Percentiles rank a stretch among this genome's conserved stretches.
Evolutionary conservation across 305 asterid genomes (phyloP).

Genomic region (Fraxinus albicans): DNA sequence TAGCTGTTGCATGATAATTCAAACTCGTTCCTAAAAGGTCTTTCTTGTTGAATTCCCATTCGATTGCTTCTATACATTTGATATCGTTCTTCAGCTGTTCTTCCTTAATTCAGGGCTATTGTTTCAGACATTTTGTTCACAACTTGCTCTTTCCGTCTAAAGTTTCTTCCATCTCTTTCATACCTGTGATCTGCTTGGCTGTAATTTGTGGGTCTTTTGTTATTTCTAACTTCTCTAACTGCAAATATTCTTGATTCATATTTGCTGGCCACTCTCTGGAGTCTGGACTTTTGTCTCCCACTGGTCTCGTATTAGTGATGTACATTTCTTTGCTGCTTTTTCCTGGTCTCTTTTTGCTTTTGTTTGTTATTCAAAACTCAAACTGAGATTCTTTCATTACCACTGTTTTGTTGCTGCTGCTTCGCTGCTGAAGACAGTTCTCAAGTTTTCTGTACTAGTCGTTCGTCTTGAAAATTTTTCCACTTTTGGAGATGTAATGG

Average conservation of each 20-base stretch:
- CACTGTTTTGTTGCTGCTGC: constrained; percentile 16
- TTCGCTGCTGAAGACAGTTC: constrained; percentile 19
- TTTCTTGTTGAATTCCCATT: constrained; percentile 25
- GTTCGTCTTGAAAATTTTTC: not conserved
- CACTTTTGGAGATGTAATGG: constrained; percentile 10
- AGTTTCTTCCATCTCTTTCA: constrained; percentile 16
- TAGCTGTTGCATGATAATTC: constrained; percentile 43
- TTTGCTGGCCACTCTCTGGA: constrained; percentile 31
- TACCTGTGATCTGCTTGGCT: constrained; percentile 16
- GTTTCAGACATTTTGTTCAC: constrained; percentile 21
- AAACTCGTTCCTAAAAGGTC: constrained; percentile 27
- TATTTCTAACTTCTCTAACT: constrained; percentile 17
- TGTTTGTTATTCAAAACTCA: constrained; percentile 9
- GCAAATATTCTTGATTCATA: constrained; percentile 23
- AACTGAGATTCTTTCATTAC: not conserved
- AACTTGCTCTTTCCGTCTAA: constrained; percentile 28
- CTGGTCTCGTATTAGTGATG: not conserved
- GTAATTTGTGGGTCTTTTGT: constrained; percentile 7
- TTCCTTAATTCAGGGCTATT: constrained; percentile 21
- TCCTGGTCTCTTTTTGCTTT: constrained; percentile 13
- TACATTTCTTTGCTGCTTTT: constrained; percentile 1
- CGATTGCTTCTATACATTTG: constrained; percentile 21
- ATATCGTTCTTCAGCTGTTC: constrained; percentile 15
- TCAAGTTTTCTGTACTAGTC: constrained; percentile 10
- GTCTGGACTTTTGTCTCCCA: not conserved